These are phyloP conservation scores for Phytophthora tubulina DNA, from an alignment of 352 stramenopile genomes.

Conservation along the genomic window DNA sequence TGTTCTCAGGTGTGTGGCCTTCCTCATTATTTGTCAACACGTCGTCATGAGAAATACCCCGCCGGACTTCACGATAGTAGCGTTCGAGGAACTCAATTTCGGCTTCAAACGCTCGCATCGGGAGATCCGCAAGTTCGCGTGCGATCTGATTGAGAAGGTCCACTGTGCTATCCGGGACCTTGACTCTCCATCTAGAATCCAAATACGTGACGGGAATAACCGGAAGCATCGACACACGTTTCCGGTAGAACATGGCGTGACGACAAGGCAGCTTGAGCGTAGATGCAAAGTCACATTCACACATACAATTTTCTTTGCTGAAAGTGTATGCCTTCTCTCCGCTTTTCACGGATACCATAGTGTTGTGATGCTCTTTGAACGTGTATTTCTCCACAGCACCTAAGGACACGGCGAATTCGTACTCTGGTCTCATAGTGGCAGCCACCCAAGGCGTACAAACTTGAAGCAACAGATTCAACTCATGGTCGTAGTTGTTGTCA, in stretches of 20 bases:
- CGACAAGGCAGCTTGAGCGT: background rate
- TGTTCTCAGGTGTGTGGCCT: no score
- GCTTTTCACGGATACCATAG: background rate
- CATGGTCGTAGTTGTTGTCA: slow-evolving; percentile 3
- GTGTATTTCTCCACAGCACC: background rate
- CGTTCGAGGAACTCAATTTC: background rate
- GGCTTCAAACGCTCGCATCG: background rate
- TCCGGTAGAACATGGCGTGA: background rate
- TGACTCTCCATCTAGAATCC: background rate
- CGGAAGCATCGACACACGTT: background rate
- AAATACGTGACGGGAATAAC: background rate
- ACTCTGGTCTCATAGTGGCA: slow-evolving; percentile 3
- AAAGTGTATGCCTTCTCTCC: background rate
- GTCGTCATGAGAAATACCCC: background rate
- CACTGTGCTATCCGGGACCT: background rate
- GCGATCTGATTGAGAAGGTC: background rate
- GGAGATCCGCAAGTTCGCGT: background rate
- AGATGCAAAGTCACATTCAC: background rate
- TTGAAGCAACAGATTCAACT: background rate
- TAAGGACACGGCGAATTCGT: background rate
- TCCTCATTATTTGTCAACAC: no score
- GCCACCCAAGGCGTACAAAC: background rate
- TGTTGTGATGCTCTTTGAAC: background rate
- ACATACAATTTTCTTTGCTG: background rate
- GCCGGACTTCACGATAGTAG: background rate